These are phyloP conservation scores for Adenanthera pavonina DNA, from an alignment of 306 rosid species.

Conservation along the genomic window DNA sequence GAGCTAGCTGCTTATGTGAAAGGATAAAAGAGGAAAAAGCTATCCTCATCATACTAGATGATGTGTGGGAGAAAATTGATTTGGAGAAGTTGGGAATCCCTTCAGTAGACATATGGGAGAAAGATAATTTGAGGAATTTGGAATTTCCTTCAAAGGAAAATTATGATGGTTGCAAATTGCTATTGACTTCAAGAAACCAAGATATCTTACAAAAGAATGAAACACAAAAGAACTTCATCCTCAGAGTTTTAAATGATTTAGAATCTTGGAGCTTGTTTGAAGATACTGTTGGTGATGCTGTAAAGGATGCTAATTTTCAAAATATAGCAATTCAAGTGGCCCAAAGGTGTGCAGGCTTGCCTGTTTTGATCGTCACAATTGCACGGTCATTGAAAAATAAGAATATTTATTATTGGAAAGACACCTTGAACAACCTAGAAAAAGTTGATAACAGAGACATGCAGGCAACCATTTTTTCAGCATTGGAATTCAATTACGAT, in stretches of 20 bases:
- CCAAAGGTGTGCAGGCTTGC: not conserved
- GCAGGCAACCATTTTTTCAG: not conserved
- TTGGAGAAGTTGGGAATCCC: not conserved
- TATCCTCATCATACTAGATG: conserved; percentile 25
- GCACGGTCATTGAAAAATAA: not conserved
- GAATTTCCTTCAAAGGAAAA: not conserved
- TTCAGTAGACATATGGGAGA: not conserved
- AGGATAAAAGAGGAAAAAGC: not conserved
- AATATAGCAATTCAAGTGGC: not conserved
- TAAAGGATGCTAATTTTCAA: not conserved
- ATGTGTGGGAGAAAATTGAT: not conserved
- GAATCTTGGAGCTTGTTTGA: not conserved
- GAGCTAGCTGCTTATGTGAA: not conserved
- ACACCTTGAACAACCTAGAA: not conserved
- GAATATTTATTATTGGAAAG: not conserved
- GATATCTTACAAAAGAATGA: not conserved
- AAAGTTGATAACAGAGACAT: not conserved
- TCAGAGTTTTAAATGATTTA: not conserved
- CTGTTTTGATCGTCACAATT: not conserved
- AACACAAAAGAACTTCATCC: not conserved
- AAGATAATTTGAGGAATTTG: not conserved
- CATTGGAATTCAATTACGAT: not conserved
- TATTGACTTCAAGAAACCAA: not conserved
- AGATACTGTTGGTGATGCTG: not conserved
- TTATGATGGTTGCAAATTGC: not conserved